Conservation (phyloP, 1,284 basidiomycete species). For the Meripilus lineatus region DNA sequence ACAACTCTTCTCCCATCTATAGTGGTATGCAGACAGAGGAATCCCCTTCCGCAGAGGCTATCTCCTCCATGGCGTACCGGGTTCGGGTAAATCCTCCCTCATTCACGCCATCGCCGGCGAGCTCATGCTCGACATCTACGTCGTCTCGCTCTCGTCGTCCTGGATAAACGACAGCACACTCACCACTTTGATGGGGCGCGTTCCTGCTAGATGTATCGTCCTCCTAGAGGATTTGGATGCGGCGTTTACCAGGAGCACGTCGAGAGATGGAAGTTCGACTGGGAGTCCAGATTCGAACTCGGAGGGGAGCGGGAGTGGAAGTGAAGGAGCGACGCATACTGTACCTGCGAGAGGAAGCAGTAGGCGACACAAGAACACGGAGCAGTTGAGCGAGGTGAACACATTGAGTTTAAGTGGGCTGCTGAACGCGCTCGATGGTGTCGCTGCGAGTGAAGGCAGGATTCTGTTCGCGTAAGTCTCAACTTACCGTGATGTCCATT, state of each 20-base stretch:
- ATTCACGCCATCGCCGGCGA: slow-evolving; percentile 83
- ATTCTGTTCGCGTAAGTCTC: slow-evolving; percentile 72
- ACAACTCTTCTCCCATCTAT: slow-evolving; percentile 8
- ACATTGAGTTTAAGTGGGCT: slow-evolving; percentile 77
- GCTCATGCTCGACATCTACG: slow-evolving; percentile 76
- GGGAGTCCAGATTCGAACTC: slow-evolving; percentile 33
- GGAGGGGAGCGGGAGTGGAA: background rate
- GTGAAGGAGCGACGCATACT: slow-evolving; percentile 16
- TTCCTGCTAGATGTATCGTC: slow-evolving; percentile 78
- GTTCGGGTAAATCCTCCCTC: slow-evolving; percentile 76
- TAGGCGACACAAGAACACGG: slow-evolving; percentile 41
- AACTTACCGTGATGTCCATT: slow-evolving; percentile 2
- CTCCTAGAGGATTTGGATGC: slow-evolving; percentile 83
- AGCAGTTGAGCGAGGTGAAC: slow-evolving; percentile 70
- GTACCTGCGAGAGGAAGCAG: slow-evolving; percentile 31
- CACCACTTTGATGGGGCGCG: slow-evolving; percentile 74
- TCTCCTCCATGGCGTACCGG: slow-evolving; percentile 76
- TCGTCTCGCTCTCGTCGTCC: slow-evolving; percentile 69
- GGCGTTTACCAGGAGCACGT: slow-evolving; percentile 70
- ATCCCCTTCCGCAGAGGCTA: slow-evolving; percentile 85
- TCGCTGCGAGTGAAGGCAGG: slow-evolving; percentile 80
- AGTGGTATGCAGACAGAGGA: slow-evolving; percentile 49
- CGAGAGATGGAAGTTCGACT: slow-evolving; percentile 48
- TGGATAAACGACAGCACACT: slow-evolving; percentile 78
- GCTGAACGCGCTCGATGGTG: slow-evolving; percentile 81